Evolutionary conservation across 2,329 filamentous ascomycete species (phyloP).

Genomic region (Gnomoniopsis smithogilvyi): DNA sequence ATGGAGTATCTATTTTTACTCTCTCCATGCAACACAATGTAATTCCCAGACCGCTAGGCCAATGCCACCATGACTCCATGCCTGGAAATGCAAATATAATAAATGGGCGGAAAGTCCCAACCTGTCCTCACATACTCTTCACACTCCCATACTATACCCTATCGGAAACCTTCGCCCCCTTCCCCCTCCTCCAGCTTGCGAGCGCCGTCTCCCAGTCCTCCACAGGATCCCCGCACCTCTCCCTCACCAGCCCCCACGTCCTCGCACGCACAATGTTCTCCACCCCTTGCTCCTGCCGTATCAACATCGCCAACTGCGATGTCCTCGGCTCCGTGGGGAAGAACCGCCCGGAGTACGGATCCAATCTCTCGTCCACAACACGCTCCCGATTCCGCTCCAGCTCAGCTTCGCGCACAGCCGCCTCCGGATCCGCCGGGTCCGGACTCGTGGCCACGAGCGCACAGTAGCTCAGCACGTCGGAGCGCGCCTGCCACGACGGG

Average conservation of each 20-base stretch:
- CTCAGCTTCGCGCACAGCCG: conserved; percentile 66
- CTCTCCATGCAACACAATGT: no score
- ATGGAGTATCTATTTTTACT: no score
- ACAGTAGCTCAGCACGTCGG: conserved; percentile 86
- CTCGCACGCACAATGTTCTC: conserved; percentile 76
- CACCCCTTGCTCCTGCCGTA: conserved; percentile 72
- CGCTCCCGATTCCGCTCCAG: conserved; percentile 66
- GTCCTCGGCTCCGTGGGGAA: conserved; percentile 78
- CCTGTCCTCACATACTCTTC: no score
- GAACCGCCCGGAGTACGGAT: conserved; percentile 86
- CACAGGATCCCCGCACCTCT: conserved; percentile 64
- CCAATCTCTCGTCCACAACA: conserved; percentile 81
- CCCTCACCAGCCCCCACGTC: conserved; percentile 76
- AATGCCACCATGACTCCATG: no score
- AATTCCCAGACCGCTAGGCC: no score
- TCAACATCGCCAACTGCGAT: conserved; percentile 69
- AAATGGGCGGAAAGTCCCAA: no score
- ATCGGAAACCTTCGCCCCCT: conserved; percentile 38
- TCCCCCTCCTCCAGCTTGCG: conserved; percentile 54
- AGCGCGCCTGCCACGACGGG: conserved; percentile 80
- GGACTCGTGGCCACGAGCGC: conserved; percentile 81
- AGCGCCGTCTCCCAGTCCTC: conserved; percentile 64
- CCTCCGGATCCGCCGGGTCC: conserved; percentile 82
- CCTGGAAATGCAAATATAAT: no score
- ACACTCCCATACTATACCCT: background rate